These are phyloP conservation scores for Pichia heedii DNA, from an alignment of 805 yeast genomes.

Conservation along the genomic window DNA sequence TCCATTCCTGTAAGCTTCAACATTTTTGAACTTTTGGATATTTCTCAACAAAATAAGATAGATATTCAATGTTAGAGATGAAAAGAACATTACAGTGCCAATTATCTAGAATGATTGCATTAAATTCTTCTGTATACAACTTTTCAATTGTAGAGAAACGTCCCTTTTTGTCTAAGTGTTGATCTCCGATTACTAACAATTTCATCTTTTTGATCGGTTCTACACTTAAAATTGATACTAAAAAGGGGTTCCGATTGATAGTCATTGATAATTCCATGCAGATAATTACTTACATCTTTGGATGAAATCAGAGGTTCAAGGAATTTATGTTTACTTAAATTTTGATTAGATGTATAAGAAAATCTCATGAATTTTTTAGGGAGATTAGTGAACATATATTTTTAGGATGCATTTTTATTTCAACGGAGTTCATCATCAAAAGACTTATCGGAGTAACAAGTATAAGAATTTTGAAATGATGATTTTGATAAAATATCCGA, in stretches of 20 bases:
- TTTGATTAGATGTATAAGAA: slow-evolving; percentile 23
- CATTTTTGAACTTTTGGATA: slow-evolving; percentile 36
- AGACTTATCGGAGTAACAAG: slow-evolving; percentile 7
- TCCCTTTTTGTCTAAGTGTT: slow-evolving; percentile 10
- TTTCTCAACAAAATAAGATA: slow-evolving; percentile 18
- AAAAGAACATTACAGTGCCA: slow-evolving; percentile 53
- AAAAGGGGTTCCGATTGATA: slow-evolving; percentile 24
- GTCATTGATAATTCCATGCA: slow-evolving; percentile 14
- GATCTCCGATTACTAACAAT: slow-evolving; percentile 22
- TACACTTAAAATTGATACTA: slow-evolving; percentile 32
- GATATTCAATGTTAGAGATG: slow-evolving; percentile 38
- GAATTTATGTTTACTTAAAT: slow-evolving; percentile 5
- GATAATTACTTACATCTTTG: slow-evolving; percentile 13
- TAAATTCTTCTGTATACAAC: slow-evolving; percentile 43
- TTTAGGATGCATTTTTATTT: slow-evolving; percentile 32
- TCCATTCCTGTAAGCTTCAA: slow-evolving; percentile 32
- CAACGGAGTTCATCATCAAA: slow-evolving; percentile 23
- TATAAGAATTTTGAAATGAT: slow-evolving; percentile 27
- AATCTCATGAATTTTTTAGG: slow-evolving; percentile 32
- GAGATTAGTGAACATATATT: slow-evolving; percentile 34
- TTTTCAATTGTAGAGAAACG: slow-evolving; percentile 10
- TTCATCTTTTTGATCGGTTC: slow-evolving; percentile 28
- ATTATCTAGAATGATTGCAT: slow-evolving; percentile 52
- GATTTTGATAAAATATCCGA: slow-evolving; percentile 19
- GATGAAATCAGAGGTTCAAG: slow-evolving; percentile 12